These are phyloP conservation scores for Suillus americanus DNA, from an alignment of 768 basidiomycete species.

Conservation along the genomic window DNA sequence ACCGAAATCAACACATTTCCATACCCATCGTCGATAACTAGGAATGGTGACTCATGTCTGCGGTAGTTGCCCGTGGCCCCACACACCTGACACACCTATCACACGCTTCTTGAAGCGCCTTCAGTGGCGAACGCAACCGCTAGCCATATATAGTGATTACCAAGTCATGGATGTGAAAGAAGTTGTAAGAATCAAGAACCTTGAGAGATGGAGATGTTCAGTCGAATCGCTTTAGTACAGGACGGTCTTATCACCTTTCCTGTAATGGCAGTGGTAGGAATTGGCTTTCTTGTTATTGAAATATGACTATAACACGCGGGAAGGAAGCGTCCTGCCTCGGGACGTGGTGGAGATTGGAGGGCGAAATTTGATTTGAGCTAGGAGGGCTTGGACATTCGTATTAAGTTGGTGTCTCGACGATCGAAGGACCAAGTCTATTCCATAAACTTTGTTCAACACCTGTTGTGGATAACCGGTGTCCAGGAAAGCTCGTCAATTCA, in stretches of 20 bases:
- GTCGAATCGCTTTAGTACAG: too few species aligned
- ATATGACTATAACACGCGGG: background rate
- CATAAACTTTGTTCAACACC: background rate
- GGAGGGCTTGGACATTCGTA: background rate
- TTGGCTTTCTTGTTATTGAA: background rate
- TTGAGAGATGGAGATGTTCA: too few species aligned
- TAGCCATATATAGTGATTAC: background rate
- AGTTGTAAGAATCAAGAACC: background rate
- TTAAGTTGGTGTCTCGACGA: background rate
- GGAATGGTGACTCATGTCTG: too few species aligned
- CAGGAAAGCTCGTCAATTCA: background rate
- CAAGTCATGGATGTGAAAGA: background rate
- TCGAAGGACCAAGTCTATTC: background rate
- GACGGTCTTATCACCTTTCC: too few species aligned
- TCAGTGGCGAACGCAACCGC: background rate
- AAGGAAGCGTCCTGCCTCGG: background rate
- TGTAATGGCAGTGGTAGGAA: too few species aligned
- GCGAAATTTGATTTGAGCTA: background rate
- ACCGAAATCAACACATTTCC: too few species aligned
- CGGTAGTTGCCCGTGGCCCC: too few species aligned
- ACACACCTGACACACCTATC: too few species aligned
- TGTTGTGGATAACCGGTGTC: background rate
- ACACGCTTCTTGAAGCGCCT: too few species aligned
- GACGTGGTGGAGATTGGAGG: background rate
- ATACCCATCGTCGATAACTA: too few species aligned